Evolutionary conservation across 495 filamentous ascomycete species (phyloP), one percentile per base, ranked within the genome.

Genomic region (Penicillium silybi): DNA sequence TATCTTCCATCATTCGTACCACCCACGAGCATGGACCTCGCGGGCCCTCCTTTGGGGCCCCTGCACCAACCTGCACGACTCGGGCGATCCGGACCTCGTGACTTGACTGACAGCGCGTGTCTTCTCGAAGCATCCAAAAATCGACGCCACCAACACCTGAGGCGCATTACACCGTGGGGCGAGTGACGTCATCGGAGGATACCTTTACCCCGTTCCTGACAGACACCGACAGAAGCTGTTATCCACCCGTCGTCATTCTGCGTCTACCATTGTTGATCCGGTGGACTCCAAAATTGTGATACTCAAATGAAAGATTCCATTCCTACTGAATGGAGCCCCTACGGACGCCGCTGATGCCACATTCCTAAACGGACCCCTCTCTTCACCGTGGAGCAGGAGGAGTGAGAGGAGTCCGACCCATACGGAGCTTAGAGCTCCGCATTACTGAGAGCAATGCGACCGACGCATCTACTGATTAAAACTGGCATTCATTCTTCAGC

Each of bases 111-210:
- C 3, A 29, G 26, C 25, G 4, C 4, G 7, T 26, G 25, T 9
- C 6, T 29, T 29, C 26, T 29, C 26, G 26, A 29, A 29, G 26
- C 26, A 16, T 16, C 18, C 38, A 20, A 23, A 34, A 42, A 46
- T 52, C 50, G 23, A 25, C 50, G 43, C 41, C 43, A 52, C 42
- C 16, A 22, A 46, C 37, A 10, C 44, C 48, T 56, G 25, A 55
- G 42, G 53, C 47, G 47, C 53, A 10, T 39, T 42, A 47, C 43
- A 51, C 1, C 29, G 29, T 51, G 53, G 25, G 19, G 25, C 13
- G n/a, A 15, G 13, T 58, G 56, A 54, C 56, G 56, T 58, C 56
- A 54, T 46, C 4, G 35, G 6, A 16, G 41, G 32, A 3, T 8
- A 17, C 19, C 27, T 43, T 23, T 29, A 16, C 43, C 16, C 16